Evolutionary conservation across 2,329 filamentous ascomycete genomes (phyloP), one percentile per base, ranked within the genome.

Genomic region (Pestalotiopsis fici): DNA sequence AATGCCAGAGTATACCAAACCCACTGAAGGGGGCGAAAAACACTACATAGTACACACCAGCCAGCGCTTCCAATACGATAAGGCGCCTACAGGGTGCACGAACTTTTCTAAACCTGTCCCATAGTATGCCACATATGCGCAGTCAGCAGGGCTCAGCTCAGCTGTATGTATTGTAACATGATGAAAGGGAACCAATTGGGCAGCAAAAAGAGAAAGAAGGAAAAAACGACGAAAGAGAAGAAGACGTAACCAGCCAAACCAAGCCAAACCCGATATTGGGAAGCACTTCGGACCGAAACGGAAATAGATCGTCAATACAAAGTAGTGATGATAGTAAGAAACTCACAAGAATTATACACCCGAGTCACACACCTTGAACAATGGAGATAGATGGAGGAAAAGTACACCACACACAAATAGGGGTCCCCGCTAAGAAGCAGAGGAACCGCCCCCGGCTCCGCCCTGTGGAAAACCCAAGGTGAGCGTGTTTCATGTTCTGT

Each of bases 401-500:
- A 13, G 23, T 54, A 7, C 6, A 54, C 23, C 21, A 27, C 23
- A 27, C n/a, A n/a, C 35, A 35, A 39, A 35, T 35, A 35, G 35
- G 37, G 59, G 39, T 31, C 31, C 59, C 35, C 21, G 21, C 25
- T 50, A 7, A 18, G 21, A 21, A 43, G n/a, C n/a, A n/a, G n/a
- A 15, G 25, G 37, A 18, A 18, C 59, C 59, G 18, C 27, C 59
- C n/a, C 59, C 31, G 37, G 25, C 35, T n/a, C 59, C 59, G 31
- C 59, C 31, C 59, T n/a, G 59, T 9, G 31, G 21, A 31, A 31
- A 21, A 57, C 27, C 55, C 23, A 18, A 31, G 27, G 57, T 43
- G 37, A 62, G 59, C 59, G 59, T 62, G 59, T 62, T 62, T 62
- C 59, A 62, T 43, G 59, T 62, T 62, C 31, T 57, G 23, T 37